Evolutionary conservation across 2,329 filamentous ascomycete genomes (phyloP).

Genomic region (Neonectria coccinea): DNA sequence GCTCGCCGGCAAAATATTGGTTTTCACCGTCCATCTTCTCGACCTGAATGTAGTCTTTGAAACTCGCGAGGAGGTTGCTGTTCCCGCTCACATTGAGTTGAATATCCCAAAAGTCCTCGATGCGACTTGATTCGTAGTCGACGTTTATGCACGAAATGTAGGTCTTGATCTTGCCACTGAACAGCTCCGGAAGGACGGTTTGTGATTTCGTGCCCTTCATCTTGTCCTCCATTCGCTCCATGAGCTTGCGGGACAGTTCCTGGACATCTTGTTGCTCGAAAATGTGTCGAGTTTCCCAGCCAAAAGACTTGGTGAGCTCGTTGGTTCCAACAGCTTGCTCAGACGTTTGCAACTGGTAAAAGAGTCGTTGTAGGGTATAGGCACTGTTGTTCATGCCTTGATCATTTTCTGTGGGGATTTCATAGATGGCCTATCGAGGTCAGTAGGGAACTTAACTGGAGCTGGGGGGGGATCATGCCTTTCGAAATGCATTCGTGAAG

Average conservation of each 20-base stretch:
- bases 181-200: slow-evolving; percentile 88
- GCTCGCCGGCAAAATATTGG: slow-evolving; percentile 93
- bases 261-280: slow-evolving; percentile 99
- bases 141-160: slow-evolving; percentile 99
- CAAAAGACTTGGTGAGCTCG: slow-evolving; percentile 95
- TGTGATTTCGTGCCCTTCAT: slow-evolving; percentile 98
- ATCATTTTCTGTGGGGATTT: slow-evolving; percentile 92
- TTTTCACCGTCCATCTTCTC: slow-evolving; percentile 98
- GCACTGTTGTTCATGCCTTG: slow-evolving; percentile 87
- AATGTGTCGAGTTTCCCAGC: slow-evolving; percentile 97
- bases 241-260: slow-evolving; percentile 93
- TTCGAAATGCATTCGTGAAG: slow-evolving; percentile 93
- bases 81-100: slow-evolving; percentile 97
- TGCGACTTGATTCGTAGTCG: slow-evolving; percentile 92
- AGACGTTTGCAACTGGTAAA: slow-evolving; percentile 93
- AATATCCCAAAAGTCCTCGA: slow-evolving; percentile 99
- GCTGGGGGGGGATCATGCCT: slow-evolving; percentile 63
- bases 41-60: slow-evolving; percentile 95
- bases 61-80: slow-evolving; percentile 92
- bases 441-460: slow-evolving; percentile 19
- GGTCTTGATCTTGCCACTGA: slow-evolving; percentile 97
- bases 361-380: slow-evolving; percentile 91
- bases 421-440: slow-evolving; percentile 81
- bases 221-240: slow-evolving; percentile 95
- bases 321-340: slow-evolving; percentile 86